A percentile compares a stretch with the other conserved stretches of the same genome.
These are phyloP conservation scores for Diplodia corticola DNA, from an alignment of 2,329 filamentous ascomycete genomes.

Conservation along the genomic window DNA sequence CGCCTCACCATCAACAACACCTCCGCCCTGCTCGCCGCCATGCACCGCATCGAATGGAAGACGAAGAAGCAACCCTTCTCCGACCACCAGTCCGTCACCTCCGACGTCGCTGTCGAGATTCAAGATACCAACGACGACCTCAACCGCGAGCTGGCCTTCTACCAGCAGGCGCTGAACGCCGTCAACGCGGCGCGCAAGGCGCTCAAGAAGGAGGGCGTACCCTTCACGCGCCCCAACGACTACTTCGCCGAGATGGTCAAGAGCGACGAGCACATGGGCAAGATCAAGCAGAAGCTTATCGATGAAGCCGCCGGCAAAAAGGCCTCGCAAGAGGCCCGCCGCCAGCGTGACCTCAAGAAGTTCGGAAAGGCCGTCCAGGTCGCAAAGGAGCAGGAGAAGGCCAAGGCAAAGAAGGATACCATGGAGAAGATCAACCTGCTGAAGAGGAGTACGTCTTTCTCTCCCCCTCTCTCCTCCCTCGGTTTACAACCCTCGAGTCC, in stretches of 20 bases:
- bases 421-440: conserved; percentile 92
- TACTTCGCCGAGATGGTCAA: conserved; percentile 99
- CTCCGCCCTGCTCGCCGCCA: conserved; percentile 74
- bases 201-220: conserved; percentile 77
- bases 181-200: conserved; percentile 70
- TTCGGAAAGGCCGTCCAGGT: conserved; percentile 98
- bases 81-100: conserved; percentile 75
- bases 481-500: neutral
- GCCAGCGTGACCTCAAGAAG: conserved; percentile 94
- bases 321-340: conserved; percentile 84
- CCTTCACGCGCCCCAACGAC: conserved; percentile 86
- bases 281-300: conserved; percentile 88
- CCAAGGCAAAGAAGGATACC: conserved; percentile 88
- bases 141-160: conserved; percentile 88
- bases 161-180: conserved; percentile 82
- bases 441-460: conserved; percentile 78
- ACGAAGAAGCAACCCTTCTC: conserved; percentile 73
- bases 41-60: conserved; percentile 76
- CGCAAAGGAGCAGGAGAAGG: conserved; percentile 90
- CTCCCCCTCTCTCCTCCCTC: neutral
- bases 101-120: conserved; percentile 68
- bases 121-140: conserved; percentile 88
- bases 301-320: conserved; percentile 92
- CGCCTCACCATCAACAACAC: conserved; percentile 98
- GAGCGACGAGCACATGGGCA: conserved; percentile 91